Evolutionary conservation across 768 basidiomycete species (phyloP), one percentile per base, ranked within the genome.

Genomic region (Bullera alba): DNA sequence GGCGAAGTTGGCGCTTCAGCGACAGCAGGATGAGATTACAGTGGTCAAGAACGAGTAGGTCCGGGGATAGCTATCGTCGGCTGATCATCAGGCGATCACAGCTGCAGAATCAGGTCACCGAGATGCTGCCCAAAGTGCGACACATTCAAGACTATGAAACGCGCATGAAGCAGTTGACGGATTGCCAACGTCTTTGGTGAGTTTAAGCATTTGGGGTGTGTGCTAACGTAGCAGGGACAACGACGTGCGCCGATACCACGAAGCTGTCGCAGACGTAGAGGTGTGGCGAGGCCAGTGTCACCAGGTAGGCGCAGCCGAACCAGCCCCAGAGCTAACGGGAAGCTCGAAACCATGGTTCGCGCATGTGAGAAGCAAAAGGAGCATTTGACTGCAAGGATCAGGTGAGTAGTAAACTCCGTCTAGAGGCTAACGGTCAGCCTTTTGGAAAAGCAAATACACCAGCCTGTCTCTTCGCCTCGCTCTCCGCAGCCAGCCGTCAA

Each of bases 121-220:
- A 86, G 70, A 83, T 78, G 39, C 80, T 83, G 52, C 86, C 86
- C 61, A 91, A 91, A 65, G 80, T 93, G 12, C 81, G 83, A 53
- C 79, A 85, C 16, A 75, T 93, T 36, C 75, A 77, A 43, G 88
- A 93, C 69, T 93, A 91, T 58, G 90, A 95, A 66, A 76, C 75
- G n/a, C 84, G 86, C 59, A 87, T 93, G 38, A 83, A 87, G 46
- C 86, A 90, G 61, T 79, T 87, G 53, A 75, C 83, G 36, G 80
- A 82, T 49, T 79, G 85, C 63, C 85, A 88, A 63, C 78, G 79
- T 44, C 72, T 89, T 58, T 93, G 89, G 90, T 87, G 69, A 26
- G 80, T 71, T 10, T 50, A 50, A 34, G 30, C 17, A n/a, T 5
- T 37, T 21, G 6, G 23, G 19, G 21, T 14, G 3, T 38, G 35